Evolutionary conservation across 306 rosid species (phyloP), one percentile per base, ranked within the genome.

Genomic region (Lagenaria siceraria): DNA sequence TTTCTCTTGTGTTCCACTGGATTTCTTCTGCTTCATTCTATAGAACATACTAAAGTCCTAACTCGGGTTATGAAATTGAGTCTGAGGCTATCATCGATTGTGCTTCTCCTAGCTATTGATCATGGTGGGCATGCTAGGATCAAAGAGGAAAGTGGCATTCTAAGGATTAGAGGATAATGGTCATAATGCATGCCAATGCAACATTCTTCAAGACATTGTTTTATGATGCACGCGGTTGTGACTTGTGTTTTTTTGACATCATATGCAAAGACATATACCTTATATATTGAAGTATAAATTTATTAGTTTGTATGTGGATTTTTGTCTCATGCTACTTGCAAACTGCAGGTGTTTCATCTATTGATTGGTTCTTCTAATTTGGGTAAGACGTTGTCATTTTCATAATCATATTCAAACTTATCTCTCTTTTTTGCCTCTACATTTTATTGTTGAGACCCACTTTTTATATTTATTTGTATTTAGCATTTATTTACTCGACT

Each of bases 361-460:
- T 82, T 94, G 92, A 86, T 94, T 90, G 97, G 98, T 80, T 85
- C 92, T 84, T 91, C 98, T 64, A 92, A 89, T 80, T 75, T 83
- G 79, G 98, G 98, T 94, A 79, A 87, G 93, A 27, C 40, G 54
- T 82, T 84, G 22, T 64, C 33, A 38, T 46, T 43, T 70, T 42
- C 38, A 24, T 77, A 78, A 78, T 82, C 82, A 27, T 70, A 61
- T 76, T 71, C 17, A 79, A 74, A 55, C 73, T 65, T 59, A 58
- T 43, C 70, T 52, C 38, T 84, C 49, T 74, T 43, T 79, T 69
- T 11, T 58, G 31, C 52, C 61, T 72, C 59, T 77, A 51, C 27
- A 19, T 36, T 53, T 5, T 19, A 12, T n/a, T 59, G 18, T 76
- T 52, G 18, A 4, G 48, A 52, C 31, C 48, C 64, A n/a, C 33